A percentile compares a stretch with the other conserved stretches of the same genome.
Conservation (phyloP, 2,329 filamentous ascomycete genomes). For the Phoma sp. region DNA sequence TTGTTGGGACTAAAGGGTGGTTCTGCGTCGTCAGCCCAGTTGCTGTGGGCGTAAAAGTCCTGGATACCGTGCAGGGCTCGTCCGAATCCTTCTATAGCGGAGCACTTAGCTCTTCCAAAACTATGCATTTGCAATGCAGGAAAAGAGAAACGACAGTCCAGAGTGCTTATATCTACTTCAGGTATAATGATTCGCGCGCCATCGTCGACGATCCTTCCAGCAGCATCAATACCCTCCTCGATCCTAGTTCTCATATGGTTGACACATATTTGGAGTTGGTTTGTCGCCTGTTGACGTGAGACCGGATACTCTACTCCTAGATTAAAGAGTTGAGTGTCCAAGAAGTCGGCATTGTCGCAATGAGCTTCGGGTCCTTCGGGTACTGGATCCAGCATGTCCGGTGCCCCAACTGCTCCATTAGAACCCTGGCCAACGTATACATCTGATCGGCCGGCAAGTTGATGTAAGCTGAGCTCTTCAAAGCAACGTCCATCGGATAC, state of each 20-base stretch:
- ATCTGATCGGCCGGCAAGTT: constrained; percentile 28
- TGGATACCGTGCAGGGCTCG: constrained; percentile 28
- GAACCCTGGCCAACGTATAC: constrained; percentile 28
- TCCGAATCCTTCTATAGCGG: constrained; percentile 28
- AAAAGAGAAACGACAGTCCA: constrained; percentile 31
- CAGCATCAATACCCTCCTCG: constrained; percentile 27
- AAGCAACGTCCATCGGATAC: constrained; percentile 31
- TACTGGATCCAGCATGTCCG: constrained; percentile 31
- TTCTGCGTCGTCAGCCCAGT: constrained; percentile 27
- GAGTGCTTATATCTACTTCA: constrained; percentile 25
- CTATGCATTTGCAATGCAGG: constrained; percentile 29
- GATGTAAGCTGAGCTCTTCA: constrained; percentile 27
- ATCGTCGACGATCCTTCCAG: constrained; percentile 28
- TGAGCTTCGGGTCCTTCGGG: constrained; percentile 35
- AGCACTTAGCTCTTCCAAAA: constrained; percentile 25
- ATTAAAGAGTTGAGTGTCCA: constrained; percentile 23
- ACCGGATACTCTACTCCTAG: constrained; percentile 25
- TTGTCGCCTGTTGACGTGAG: constrained; percentile 26
- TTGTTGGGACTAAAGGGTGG: constrained; percentile 27
- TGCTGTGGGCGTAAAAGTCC: constrained; percentile 31
- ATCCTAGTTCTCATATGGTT: constrained; percentile 26
- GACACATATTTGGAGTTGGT: constrained; percentile 26
- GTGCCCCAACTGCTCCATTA: constrained; percentile 33
- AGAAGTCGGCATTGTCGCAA: constrained; percentile 35
- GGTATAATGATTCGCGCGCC: constrained; percentile 21